Evolutionary conservation across 495 filamentous ascomycete species (phyloP), one percentile per base, ranked within the genome.

Genomic region (Tuber indicum): DNA sequence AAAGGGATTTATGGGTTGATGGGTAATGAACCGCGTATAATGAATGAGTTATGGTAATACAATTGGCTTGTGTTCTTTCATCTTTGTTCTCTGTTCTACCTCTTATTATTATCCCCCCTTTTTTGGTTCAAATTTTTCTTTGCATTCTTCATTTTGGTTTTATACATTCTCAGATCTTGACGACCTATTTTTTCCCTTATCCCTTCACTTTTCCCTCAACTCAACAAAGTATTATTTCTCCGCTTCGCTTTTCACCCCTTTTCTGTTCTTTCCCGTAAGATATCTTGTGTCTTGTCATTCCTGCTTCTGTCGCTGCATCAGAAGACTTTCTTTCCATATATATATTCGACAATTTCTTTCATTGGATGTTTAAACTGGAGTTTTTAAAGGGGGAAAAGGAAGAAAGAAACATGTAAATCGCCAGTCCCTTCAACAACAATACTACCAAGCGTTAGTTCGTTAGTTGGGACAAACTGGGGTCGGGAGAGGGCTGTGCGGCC

Each of bases 1-100:
- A 69, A 83, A 75, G 71, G 82, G 82, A 72, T 82, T 82, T 73
- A 70, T 72, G 14, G 80, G 72, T 62, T 82, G 58, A 77, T 21
- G 36, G 19, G 58, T 36, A 66, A 66, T 32, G 58, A 66, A 36
- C 26, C 58, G n/a, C 58, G 26, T 43, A 72, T 43, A 19, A 72
- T 72, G 71, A 19, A 72, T 72, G 71, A 43, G 71, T 43, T 72
- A 46, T 21, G 71, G 26, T 72, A 72, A 46, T 72, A n/a, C 42
- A 43, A n/a, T 47, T 72, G 41, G 45, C 44, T 43, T 23, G 72
- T 69, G 19, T 43, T 74, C 36, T 49, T 32, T 36, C 23, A 74
- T 74, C 36, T 39, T 74, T 7, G 21, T 44, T 71, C 26, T 72
- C 39, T n/a, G 4, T 47, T 39, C 26, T 46, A 10, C 23, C 42